phyloP scores from a whole-genome alignment of 2,329 filamentous ascomycete species.

The Pestalotiopsis sp. region DNA sequence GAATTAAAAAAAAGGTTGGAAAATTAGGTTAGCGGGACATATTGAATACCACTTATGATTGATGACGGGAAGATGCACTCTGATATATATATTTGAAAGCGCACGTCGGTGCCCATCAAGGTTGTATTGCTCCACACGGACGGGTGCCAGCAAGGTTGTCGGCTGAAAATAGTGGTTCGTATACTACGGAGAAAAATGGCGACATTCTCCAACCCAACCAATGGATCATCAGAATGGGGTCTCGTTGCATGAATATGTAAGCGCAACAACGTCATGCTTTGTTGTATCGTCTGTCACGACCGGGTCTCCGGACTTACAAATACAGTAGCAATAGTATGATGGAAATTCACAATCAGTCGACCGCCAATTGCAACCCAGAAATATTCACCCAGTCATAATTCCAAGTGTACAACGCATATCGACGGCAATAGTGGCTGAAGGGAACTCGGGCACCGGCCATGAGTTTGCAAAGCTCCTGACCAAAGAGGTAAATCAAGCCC shows the following conservation, averaged over 20 bases:
- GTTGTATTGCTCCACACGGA: neutral
- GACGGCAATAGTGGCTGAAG: slow-evolving; percentile 42
- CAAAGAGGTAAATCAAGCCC: slow-evolving; percentile 13
- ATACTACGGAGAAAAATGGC: neutral
- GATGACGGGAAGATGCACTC: neutral
- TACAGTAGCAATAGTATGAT: neutral
- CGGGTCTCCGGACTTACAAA: too few species aligned
- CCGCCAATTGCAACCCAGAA: too few species aligned
- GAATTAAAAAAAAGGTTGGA: neutral
- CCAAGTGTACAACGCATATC: slow-evolving; percentile 27
- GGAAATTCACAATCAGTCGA: too few species aligned
- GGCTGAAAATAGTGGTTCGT: neutral
- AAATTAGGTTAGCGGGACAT: neutral
- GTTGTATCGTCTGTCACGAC: neutral
- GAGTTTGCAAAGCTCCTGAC: slow-evolving; percentile 30
- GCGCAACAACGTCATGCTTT: neutral
- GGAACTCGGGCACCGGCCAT: slow-evolving; percentile 42
- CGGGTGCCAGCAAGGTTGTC: neutral
- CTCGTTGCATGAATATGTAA: neutral
- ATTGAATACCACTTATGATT: neutral
- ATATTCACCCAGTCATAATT: neutral
- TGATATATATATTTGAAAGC: neutral
- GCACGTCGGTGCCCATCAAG: neutral
- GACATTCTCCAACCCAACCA: neutral
- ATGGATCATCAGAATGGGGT: neutral